Evolutionary conservation across 306 rosid genomes (phyloP), one percentile per base, ranked within the genome.

Genomic region (Lathyrus tuberosus): DNA sequence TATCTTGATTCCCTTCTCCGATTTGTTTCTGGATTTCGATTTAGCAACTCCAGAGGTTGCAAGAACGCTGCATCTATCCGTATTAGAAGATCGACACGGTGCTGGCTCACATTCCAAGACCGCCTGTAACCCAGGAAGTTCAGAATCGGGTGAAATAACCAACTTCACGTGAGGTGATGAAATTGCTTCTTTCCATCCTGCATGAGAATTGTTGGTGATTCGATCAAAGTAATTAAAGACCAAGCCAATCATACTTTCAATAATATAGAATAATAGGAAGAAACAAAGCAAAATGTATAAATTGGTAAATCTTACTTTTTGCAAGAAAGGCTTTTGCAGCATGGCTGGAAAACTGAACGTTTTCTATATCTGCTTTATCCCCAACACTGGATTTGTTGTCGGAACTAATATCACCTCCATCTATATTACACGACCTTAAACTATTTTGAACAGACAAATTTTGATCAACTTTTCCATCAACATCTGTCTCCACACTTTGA

Each of bases 181-280:
- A 44, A 85, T 80, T 60, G 96, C 95, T 56, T 87, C 90, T 80
- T 91, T 91, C 99, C 99, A 94, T 67, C 97, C 99, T 94, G 92
- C 79, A 74, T 57, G 33, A 65, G 24, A 74, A 60, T 28, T 72
- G 59, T 10, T 75, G 31, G 2, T 40, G 14, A 63, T 77, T 75
- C 51, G 33, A 64, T 58, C 24, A 63, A 59, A 35, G 26, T 52
- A 78, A 37, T 43, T 47, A 31, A 63, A 67, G 33, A 71, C 67
- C 53, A 74, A 67, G 59, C 48, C 78, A 48, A 28, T 28, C 15
- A 57, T 54, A 24, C n/a, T 17, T 62, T 10, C 40, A 14, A 18
- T 46, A 68, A 16, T 13, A 59, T 11, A 42, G 8, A 16, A 59
- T 20, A 67, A 46, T 24, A 48, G 33, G 65, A 66, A 10, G 28